These are phyloP conservation scores for Ustilago vetiveriae DNA, from an alignment of 1,284 basidiomycete species.

Conservation along the genomic window DNA sequence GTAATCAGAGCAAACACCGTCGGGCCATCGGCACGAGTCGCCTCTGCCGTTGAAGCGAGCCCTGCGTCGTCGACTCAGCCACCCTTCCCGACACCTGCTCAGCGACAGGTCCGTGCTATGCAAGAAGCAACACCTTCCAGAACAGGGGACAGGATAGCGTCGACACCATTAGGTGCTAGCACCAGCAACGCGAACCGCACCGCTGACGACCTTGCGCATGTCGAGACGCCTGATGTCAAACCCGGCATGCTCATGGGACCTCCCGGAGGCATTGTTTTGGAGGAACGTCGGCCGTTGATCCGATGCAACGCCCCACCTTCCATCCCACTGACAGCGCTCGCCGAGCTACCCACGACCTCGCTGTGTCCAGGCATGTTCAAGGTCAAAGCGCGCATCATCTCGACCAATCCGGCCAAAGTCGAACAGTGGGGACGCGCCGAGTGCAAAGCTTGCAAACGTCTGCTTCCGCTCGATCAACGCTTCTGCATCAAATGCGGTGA, in stretches of 20 bases:
- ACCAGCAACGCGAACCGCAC: constrained; percentile 11
- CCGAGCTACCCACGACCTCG: constrained; percentile 28
- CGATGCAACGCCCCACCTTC: constrained; percentile 37
- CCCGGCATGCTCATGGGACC: constrained; percentile 25
- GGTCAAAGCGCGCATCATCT: constrained; percentile 31
- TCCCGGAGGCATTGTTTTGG: constrained; percentile 1
- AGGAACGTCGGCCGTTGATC: constrained; percentile 20
- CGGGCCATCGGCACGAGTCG: neutral
- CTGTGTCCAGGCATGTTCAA: constrained; percentile 39
- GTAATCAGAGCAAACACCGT: neutral
- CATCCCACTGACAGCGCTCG: constrained; percentile 25
- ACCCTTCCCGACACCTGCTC: constrained; percentile 40
- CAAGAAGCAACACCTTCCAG: constrained; percentile 20
- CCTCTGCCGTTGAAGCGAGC: constrained; percentile 5
- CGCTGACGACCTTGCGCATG: constrained; percentile 1
- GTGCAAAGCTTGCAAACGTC: constrained; percentile 33
- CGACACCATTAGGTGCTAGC: constrained; percentile 13
- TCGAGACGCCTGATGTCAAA: constrained; percentile 27
- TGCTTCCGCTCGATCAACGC: constrained; percentile 33
- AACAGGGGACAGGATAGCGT: neutral
- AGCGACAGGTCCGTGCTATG: constrained; percentile 18
- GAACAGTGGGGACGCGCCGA: constrained; percentile 39
- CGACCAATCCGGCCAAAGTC: constrained; percentile 31
- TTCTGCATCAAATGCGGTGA: constrained; percentile 47
- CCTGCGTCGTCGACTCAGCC: constrained; percentile 9